Conservation (phyloP, 176 grass and related monocot genomes). For the Ensete ventricosum region DNA sequence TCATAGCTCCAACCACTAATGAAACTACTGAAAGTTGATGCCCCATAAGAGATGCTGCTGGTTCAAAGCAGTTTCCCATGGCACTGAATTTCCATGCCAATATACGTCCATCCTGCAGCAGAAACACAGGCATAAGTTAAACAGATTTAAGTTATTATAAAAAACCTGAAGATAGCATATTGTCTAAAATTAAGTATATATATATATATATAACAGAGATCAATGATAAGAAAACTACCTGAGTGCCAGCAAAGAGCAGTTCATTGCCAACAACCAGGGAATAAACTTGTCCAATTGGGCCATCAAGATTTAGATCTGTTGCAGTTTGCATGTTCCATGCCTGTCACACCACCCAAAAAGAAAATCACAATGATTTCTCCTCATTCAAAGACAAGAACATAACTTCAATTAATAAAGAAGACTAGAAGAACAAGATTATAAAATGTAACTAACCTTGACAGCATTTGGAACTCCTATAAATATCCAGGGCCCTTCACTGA, state of each 20-base stretch:
- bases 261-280: slow-evolving; percentile 60
- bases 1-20: slow-evolving; percentile 53
- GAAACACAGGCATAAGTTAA: background rate
- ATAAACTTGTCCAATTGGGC: slow-evolving; percentile 91
- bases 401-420: slow-evolving; percentile 9
- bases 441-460: slow-evolving; percentile 52
- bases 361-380: slow-evolving; percentile 1
- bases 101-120: slow-evolving; percentile 77
- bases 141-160: background rate
- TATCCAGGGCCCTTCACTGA: slow-evolving; percentile 81
- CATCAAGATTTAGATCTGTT: slow-evolving; percentile 63
- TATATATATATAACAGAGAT: background rate
- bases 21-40: slow-evolving; percentile 76
- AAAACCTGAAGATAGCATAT: background rate
- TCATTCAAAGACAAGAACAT: background rate
- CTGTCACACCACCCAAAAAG: slow-evolving; percentile 22
- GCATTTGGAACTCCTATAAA: slow-evolving; percentile 77
- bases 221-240: slow-evolving; percentile 34
- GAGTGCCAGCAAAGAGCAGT: slow-evolving; percentile 78
- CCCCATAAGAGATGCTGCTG: slow-evolving; percentile 57
- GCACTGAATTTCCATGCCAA: slow-evolving; percentile 77
- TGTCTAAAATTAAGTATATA: background rate
- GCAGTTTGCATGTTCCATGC: slow-evolving; percentile 80
- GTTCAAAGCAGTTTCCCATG: slow-evolving; percentile 65
- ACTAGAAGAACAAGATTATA: slow-evolving; percentile 4